Conservation (phyloP, 768 basidiomycete genomes). For the Butyriboletus loyo region DNA sequence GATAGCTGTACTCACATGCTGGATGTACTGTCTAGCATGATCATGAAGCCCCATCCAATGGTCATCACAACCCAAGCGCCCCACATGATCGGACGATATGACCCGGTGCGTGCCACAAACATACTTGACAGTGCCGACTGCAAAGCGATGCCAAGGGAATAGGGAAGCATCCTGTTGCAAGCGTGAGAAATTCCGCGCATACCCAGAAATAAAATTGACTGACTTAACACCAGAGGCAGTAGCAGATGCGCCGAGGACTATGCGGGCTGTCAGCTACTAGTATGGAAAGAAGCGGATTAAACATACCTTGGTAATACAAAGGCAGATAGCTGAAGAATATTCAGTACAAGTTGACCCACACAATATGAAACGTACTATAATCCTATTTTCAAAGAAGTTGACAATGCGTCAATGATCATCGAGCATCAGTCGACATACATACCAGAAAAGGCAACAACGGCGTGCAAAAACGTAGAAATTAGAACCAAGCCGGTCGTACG, state of each 20-base stretch:
- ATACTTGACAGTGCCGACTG: slow-evolving; percentile 23
- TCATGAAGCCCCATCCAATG: slow-evolving; percentile 37
- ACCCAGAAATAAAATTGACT: not conserved
- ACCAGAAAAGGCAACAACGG: slow-evolving; percentile 32
- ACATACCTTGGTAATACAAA: slow-evolving; percentile 37
- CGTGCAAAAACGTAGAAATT: slow-evolving; percentile 34
- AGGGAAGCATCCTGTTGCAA: slow-evolving; percentile 35
- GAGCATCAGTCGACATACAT: not conserved
- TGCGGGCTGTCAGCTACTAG: not conserved
- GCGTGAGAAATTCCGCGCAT: not conserved
- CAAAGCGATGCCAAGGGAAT: slow-evolving; percentile 25
- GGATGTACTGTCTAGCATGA: slow-evolving; percentile 33
- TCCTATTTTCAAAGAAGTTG: slow-evolving; percentile 10
- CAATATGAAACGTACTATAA: slow-evolving; percentile 23
- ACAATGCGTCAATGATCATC: not conserved
- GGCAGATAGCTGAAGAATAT: slow-evolving; percentile 33
- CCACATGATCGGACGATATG: slow-evolving; percentile 36
- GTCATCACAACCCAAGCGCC: slow-evolving; percentile 27
- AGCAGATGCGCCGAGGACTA: slow-evolving; percentile 37
- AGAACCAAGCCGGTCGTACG: slow-evolving; percentile 37
- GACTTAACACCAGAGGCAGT: slow-evolving; percentile 33
- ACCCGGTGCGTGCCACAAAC: slow-evolving; percentile 23
- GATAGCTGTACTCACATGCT: slow-evolving; percentile 20
- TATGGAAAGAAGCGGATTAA: not conserved
- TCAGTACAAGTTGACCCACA: slow-evolving; percentile 1